Evolutionary conservation across 1,139 yeast genomes (phyloP).

Genomic region (Pichia sp.): DNA sequence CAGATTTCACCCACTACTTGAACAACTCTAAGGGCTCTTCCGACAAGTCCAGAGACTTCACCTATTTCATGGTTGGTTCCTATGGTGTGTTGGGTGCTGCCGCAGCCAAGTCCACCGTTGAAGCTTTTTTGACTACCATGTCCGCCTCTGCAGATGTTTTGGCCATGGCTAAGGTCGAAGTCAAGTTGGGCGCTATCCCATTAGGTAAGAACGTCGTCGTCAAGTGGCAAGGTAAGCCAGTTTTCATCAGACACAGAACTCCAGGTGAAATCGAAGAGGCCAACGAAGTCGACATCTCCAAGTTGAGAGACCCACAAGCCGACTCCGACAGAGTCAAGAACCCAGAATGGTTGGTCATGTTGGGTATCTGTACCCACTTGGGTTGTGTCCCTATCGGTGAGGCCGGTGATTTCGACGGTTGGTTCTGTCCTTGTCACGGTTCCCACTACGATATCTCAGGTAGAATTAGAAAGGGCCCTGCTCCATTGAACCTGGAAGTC

Average conservation of each 20-base stretch:
- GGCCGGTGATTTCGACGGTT: constrained; percentile 99
- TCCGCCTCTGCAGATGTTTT: constrained; percentile 98
- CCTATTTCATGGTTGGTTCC: constrained; percentile 98
- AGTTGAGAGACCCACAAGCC: constrained; percentile 89
- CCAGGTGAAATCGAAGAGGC: constrained; percentile 92
- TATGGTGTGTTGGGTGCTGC: constrained; percentile 92
- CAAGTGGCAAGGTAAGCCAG: constrained; percentile 99
- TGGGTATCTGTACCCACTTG: constrained; percentile 99
- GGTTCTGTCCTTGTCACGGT: constrained; percentile 99
- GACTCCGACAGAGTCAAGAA: constrained; percentile 93
- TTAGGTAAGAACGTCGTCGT: constrained; percentile 97
- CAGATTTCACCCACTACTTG: constrained; percentile 82
- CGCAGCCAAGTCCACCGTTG: constrained; percentile 97
- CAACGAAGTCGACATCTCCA: constrained; percentile 64
- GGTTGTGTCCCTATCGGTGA: constrained; percentile 99
- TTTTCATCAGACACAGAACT: constrained; percentile 98
- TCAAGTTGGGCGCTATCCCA: constrained; percentile 89
- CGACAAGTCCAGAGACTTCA: constrained; percentile 74
- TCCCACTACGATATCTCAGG: constrained; percentile 99
- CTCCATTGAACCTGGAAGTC: constrained; percentile 96
- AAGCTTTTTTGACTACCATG: constrained; percentile 88
- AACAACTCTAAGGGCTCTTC: constrained; percentile 64
- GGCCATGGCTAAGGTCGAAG: constrained; percentile 99
- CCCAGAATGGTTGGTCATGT: constrained; percentile 98
- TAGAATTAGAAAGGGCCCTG: constrained; percentile 99